These are phyloP conservation scores for Filobasidium floriforme DNA, from an alignment of 768 basidiomycete species.

Conservation along the genomic window DNA sequence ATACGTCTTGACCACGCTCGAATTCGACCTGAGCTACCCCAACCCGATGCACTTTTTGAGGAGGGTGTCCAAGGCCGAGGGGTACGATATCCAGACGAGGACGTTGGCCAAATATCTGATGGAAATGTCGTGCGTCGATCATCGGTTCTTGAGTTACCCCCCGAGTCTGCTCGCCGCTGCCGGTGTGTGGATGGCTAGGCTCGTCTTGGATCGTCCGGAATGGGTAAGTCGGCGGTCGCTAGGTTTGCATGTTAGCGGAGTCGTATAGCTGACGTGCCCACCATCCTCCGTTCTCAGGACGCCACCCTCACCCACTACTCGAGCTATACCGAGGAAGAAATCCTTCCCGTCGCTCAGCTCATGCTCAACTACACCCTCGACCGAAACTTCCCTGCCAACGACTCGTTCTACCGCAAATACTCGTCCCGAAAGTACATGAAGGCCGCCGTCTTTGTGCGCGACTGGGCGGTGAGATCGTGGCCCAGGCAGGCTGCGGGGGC, in stretches of 20 bases:
- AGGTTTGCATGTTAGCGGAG: neutral
- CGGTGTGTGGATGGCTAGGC: constrained; percentile 73
- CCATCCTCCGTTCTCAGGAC: constrained; percentile 50
- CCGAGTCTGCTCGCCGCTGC: constrained; percentile 78
- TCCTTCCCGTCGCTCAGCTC: constrained; percentile 71
- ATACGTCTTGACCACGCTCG: constrained; percentile 75
- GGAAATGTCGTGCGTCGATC: constrained; percentile 76
- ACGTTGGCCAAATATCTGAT: constrained; percentile 86
- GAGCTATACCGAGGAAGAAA: constrained; percentile 67
- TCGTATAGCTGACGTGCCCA: neutral
- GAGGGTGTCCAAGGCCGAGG: constrained; percentile 85
- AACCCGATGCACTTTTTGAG: constrained; percentile 84
- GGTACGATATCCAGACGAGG: constrained; percentile 73
- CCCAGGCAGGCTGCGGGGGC: neutral
- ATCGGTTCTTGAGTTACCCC: constrained; percentile 62
- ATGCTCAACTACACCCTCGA: constrained; percentile 78
- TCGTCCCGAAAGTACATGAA: constrained; percentile 69
- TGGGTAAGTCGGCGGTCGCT: constrained; percentile 62
- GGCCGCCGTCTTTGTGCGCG: constrained; percentile 73
- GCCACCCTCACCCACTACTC: constrained; percentile 81
- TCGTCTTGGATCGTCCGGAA: constrained; percentile 67
- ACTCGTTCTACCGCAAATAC: constrained; percentile 82
- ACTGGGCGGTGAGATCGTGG: constrained; percentile 60
- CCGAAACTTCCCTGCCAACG: constrained; percentile 52
- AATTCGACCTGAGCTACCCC: constrained; percentile 78